Evolutionary conservation across 768 basidiomycete genomes (phyloP), one percentile per base, ranked within the genome.

Genomic region (Aureoboletus auriporus): DNA sequence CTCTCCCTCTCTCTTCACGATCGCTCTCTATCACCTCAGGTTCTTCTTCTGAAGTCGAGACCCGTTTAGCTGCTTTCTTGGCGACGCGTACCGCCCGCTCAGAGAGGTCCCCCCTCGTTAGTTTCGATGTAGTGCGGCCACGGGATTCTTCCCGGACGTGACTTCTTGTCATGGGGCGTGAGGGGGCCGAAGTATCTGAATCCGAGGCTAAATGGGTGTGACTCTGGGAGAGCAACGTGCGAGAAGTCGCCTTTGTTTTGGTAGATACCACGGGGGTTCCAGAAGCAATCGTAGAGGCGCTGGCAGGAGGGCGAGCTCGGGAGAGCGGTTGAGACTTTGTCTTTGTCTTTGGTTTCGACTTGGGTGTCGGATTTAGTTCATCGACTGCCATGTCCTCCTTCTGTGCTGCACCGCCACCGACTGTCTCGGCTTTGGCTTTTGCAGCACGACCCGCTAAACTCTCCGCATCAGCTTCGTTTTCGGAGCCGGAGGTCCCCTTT

Each of bases 161-260:
- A 33, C 60, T 63, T 39, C 62, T 49, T 8, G 61, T 66, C 49
- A 60, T 56, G 9, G 56, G 59, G 26, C 49, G 59, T 0, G 43
- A 46, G 12, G 11, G 62, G 3, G 48, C 50, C 11, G 63, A 56
- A 9, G 42, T 53, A 11, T 65, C 61, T 0, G 63, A 63, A 51
- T 63, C 58, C 2, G 64, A 66, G 6, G 52, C 37, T 0, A 29
- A 23, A 16, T 51, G 51, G 0, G 38, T 47, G 6, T 51, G 56
- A 40, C 54, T 61, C 45, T 63, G 63, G 16, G 61, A 67, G 29
- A 56, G 20, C 3, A 56, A 30, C 39, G 50, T 59, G 42, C 51
- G 59, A 9, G 57, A 57, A 7, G 43, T 50, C 38, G 47, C 10
- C 47, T 9, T 50, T 2, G 51, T 36, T 39, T 55, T 58, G 29